phyloP scores from a whole-genome alignment of 371 early-diverging fungal species.

The Mucor lusitanicus region DNA sequence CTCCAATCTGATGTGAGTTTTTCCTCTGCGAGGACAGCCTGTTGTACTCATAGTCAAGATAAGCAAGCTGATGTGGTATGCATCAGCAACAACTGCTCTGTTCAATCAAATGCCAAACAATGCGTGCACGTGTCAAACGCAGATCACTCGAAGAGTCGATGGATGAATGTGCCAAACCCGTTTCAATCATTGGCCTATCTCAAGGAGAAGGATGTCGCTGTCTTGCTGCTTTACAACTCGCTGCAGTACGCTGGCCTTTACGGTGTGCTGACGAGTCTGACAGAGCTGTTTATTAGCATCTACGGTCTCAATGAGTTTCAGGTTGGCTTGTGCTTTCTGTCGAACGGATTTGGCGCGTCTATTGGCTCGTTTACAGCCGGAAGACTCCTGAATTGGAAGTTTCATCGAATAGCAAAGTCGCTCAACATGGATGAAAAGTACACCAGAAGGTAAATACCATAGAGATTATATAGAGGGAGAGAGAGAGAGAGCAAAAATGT shows the following conservation, averaged over 20 bases:
- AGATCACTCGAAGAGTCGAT: not conserved
- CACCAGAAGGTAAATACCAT: constrained; percentile 11
- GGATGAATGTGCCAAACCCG: constrained; percentile 8
- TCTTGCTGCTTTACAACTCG: constrained; percentile 30
- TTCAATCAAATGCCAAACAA: not conserved
- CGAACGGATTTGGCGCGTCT: constrained; percentile 30
- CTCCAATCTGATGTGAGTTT: not conserved
- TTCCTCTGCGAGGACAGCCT: not conserved
- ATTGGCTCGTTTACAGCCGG: constrained; percentile 32
- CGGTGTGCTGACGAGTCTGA: constrained; percentile 34
- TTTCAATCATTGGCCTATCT: constrained; percentile 30
- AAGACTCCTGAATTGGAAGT: constrained; percentile 29
- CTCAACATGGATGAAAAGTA: constrained; percentile 13
- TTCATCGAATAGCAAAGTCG: constrained; percentile 11
- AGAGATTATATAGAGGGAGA: not conserved
- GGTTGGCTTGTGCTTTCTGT: constrained; percentile 32
- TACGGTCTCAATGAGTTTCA: constrained; percentile 27
- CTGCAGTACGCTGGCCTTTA: constrained; percentile 40
- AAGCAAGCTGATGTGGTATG: not conserved
- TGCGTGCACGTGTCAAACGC: not conserved
- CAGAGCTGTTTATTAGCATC: constrained; percentile 18
- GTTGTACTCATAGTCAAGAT: not conserved
- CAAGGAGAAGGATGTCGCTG: constrained; percentile 35
- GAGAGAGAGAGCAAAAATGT: not conserved
- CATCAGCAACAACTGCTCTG: not conserved